Conservation (phyloP, 78 protist species). For the Corallochytrium limacisporum region DNA sequence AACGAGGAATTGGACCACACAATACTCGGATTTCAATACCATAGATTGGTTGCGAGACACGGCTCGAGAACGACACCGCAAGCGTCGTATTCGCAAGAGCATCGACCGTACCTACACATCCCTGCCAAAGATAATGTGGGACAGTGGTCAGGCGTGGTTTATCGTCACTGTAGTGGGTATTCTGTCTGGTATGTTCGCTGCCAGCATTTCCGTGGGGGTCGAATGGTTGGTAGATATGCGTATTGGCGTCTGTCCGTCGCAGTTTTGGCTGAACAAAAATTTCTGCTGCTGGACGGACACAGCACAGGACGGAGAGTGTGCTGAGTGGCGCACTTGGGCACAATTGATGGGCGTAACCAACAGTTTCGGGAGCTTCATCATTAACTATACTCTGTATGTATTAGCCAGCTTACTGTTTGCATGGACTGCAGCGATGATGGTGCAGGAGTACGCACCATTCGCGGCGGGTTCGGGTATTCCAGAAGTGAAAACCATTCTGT, state of each 20-base stretch:
- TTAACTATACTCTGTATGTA: not conserved
- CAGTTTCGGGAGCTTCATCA: not conserved
- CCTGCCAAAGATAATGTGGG: too few species aligned
- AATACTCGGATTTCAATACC: too few species aligned
- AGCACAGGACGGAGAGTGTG: not conserved
- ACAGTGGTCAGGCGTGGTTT: too few species aligned
- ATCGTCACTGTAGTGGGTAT: not conserved
- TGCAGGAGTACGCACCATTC: not conserved
- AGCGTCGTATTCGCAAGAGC: too few species aligned
- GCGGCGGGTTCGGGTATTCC: constrained; percentile 48
- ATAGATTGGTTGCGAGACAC: too few species aligned
- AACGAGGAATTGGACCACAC: too few species aligned
- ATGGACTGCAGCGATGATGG: not conserved
- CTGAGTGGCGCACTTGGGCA: not conserved
- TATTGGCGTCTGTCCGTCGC: not conserved
- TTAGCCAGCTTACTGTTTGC: not conserved
- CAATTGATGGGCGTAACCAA: not conserved
- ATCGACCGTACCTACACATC: too few species aligned
- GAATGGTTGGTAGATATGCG: not conserved
- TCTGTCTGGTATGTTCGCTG: not conserved
- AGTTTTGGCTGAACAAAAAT: not conserved
- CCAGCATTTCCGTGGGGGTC: not conserved
- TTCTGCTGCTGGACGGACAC: not conserved
- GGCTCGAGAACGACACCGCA: too few species aligned
- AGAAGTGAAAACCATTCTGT: constrained; percentile 31